phyloP scores from a whole-genome alignment of 106 monocot species.

The Dactylorhiza incarnata region DNA sequence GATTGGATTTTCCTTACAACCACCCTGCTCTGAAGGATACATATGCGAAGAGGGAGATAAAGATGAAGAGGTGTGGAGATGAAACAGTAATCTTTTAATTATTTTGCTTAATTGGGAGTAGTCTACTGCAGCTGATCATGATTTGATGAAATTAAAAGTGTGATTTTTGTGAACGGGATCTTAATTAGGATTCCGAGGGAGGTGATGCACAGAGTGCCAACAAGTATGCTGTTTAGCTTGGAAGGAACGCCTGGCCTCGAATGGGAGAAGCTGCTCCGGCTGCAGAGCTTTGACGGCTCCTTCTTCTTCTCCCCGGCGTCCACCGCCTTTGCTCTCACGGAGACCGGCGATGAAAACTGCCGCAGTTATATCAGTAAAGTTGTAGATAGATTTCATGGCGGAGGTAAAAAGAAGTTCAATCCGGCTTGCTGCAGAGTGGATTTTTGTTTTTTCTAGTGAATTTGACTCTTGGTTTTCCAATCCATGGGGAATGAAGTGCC shows the following conservation, averaged over 20 bases:
- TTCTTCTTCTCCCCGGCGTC: conserved; percentile 88
- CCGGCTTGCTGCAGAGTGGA: too few relatives aligned
- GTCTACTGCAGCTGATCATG: too few relatives aligned
- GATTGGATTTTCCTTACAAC: conserved; percentile 55
- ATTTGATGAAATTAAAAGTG: too few relatives aligned
- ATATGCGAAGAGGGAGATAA: conserved; percentile 50
- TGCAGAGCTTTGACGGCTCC: conserved; percentile 65
- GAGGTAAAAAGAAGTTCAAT: conserved; percentile 37
- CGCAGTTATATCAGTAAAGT: conserved; percentile 45
- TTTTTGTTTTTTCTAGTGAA: too few relatives aligned
- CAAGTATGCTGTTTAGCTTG: conserved; percentile 82
- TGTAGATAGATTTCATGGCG: conserved; percentile 59
- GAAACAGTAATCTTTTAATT: background rate
- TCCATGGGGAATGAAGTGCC: too few relatives aligned
- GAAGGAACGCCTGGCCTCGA: conserved; percentile 78
- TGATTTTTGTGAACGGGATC: background rate
- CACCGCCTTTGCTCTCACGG: conserved; percentile 73
- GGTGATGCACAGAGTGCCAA: conserved; percentile 75
- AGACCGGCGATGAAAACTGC: conserved; percentile 57
- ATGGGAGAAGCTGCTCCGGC: conserved; percentile 65
- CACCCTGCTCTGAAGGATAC: conserved; percentile 42
- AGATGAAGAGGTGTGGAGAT: conserved; percentile 51
- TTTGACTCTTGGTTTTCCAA: too few relatives aligned
- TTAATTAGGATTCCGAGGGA: conserved; percentile 68
- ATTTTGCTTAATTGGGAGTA: too few relatives aligned